Evolutionary conservation across 805 yeast species (phyloP), one percentile per base, ranked within the genome.

Genomic region (Ogataea paraovalis): DNA sequence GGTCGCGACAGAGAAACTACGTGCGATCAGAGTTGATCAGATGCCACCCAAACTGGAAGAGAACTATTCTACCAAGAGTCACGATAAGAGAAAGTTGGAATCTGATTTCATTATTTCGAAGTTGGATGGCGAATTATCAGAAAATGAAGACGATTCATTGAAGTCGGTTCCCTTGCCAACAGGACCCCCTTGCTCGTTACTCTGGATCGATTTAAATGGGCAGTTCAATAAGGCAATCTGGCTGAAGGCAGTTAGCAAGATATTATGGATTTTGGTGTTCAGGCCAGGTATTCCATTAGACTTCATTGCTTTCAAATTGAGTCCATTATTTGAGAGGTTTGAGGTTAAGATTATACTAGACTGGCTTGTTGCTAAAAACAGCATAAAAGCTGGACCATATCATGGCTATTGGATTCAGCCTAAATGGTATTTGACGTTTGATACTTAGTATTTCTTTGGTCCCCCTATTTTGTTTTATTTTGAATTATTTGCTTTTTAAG

Each of bases 201-300:
- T 85, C 8, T 89, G 97, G 96, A 71, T 87, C 12, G 85, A 83
- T 54, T 63, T 83, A 33, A 63, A 69, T 28, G 92, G 95, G 1
- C 63, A 72, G 23, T 72, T 90, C 39, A 82, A 85, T 50, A 65
- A 61, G 22, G 57, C 59, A 0, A 64, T 88, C 6, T 91, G 96
- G 95, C 65, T 66, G 13, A 74, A 72, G 43, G 62, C 84, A 1
- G 62, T 84, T 0, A 66, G 74, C 20, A 69, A 79, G 10, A 53
- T 85, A 0, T 47, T 80, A 0, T 59, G 70, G 39, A 67, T 71
- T 4, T 61, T 82, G 9, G 68, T 78, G 6, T 70, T 78, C 47
- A 68, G 74, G 36, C 90, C 91, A 0, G 88, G 87, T 4, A 69
- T 80, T 2, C 69, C 38, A 22, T 54, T 20, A 43, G 48, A 8